Evolutionary conservation across 1,284 basidiomycete species (phyloP), one percentile per base, ranked within the genome.

Genomic region (Cryptococcus deneoformans): DNA sequence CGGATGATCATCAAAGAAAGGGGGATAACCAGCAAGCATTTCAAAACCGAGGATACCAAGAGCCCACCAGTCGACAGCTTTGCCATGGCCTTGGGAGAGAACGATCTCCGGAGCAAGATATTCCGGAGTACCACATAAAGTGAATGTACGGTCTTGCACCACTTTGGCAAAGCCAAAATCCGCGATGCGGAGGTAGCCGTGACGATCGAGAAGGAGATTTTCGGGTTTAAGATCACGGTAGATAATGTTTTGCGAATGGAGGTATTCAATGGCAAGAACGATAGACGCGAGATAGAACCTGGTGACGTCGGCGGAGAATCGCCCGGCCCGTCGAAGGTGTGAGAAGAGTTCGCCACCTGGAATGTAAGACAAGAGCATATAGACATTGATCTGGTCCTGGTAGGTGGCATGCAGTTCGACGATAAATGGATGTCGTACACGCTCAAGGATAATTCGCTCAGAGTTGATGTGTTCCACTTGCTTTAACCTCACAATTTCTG

Each of bases 381-480:
- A 83, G 45, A 81, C 78, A 65, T 82, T 82, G 46, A 79, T 70
- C 58, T 75, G 71, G 66, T 83, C 82, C 63, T 82, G 78, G 60
- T 76, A 76, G n/a, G 76, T 78, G 10, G 71, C 65, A 58, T 76
- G 73, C 53, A 84, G 74, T 62, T 84, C 83, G 60, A 84, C 82
- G 50, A 84, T 76, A 71, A 84, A 84, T 5, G 82, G 82, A 69
- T 84, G 82, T 35, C 80, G 75, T 6, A 83, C 78, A 16, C 78
- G 73, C 14, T 80, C 79, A 46, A 84, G 74, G 53, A 83, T 82
- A 50, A 70, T 72, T 20, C 80, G 74, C 62, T 84, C 82, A 36
- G 79, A 81, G 64, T 82, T 82, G 70, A 82, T 81, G 62, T 84
- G 82, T 66, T 83, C 81, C 40, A 84, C 79, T 65, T 84, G 82